Conservation (phyloP, 352 stramenopile species). For the Nothophytophthora sp. region DNA sequence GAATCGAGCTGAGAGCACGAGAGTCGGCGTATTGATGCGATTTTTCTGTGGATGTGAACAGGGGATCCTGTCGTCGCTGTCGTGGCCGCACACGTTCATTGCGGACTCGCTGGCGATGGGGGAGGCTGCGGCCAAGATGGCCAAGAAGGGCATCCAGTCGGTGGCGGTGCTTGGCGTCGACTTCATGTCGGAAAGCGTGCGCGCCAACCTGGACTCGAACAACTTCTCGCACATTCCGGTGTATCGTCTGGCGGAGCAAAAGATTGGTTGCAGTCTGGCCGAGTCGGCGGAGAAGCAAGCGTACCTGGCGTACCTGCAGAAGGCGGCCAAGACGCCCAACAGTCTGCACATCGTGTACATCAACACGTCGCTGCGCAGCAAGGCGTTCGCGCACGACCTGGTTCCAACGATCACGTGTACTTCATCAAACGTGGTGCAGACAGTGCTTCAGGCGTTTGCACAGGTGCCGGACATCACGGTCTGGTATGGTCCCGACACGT, state of each 20-base stretch:
- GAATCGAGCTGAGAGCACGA: too few relatives aligned
- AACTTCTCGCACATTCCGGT: conserved; percentile 92
- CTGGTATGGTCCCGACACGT: conserved; percentile 96
- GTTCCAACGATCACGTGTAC: conserved; percentile 98
- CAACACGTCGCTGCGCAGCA: conserved; percentile 97
- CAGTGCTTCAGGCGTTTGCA: conserved; percentile 93
- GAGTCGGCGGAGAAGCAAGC: conserved; percentile 92
- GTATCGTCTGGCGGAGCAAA: conserved; percentile 91
- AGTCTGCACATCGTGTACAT: conserved; percentile 99
- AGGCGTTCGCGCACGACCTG: conserved; percentile 92
- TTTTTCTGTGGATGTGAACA: conserved; percentile 6
- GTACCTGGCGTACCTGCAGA: conserved; percentile 94
- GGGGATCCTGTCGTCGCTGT: conserved; percentile 80
- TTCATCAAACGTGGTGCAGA: conserved; percentile 96
- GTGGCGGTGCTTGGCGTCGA: conserved; percentile 96
- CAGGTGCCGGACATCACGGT: conserved; percentile 92
- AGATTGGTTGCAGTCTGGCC: conserved; percentile 96
- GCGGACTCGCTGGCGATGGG: conserved; percentile 98
- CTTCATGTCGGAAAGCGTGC: conserved; percentile 98
- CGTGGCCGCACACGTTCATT: conserved; percentile 93
- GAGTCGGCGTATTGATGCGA: neutral
- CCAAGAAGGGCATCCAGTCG: conserved; percentile 81
- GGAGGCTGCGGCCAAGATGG: conserved; percentile 96
- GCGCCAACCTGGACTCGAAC: conserved; percentile 94
- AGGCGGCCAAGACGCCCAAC: conserved; percentile 84